Evolutionary conservation across 768 basidiomycete species (phyloP), one percentile per base, ranked within the genome.

Genomic region (Mycena metata): DNA sequence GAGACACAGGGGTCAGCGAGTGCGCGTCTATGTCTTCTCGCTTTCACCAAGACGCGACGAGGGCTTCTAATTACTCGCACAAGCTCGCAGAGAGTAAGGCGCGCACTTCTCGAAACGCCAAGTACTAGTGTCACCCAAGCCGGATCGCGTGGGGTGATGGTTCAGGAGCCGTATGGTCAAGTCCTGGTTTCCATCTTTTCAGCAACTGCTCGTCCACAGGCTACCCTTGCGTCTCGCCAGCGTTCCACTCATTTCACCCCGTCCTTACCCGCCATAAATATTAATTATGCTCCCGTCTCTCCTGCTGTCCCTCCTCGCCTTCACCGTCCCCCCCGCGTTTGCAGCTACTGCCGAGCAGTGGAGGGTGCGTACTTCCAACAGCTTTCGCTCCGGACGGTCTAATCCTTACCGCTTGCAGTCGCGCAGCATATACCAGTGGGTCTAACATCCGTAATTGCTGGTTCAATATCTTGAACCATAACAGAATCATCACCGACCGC

Each of bases 351-450:
- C 91, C 39, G 90, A 91, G 59, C 83, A 92, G 74, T 94, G 91
- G 93, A 83, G 91, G 70, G 83, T 71, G n/a, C 23, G 66, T 57
- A 16, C n/a, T 5, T 13, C 10, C 13, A 35, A 5, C 39, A 9
- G 39, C 39, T 9, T 7, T 45, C 51, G 9, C 11, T 35, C 6
- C 12, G 11, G 17, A 13, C n/a, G 30, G 33, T 10, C n/a, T 33
- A 7, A 50, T 19, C 21, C 13, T 46, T 46, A 11, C 16, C 15
- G 11, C 15, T 30, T 15, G 10, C 30, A 68, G 70, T 52, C 86
- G 45, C 89, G 91, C 52, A 91, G 92, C 23, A 92, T 94, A 69
- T 95, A 95, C 80, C 93, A 95, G 90, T 90, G 68, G 42, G 85
- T 77, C 33, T 47, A 35, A 50, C 41, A 24, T 35, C 26, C 50